A percentile compares a stretch with the other conserved stretches of the same genome.
Evolutionary conservation across 2,329 filamentous ascomycete species (phyloP).

Genomic region (Cryoendolithus antarcticus): DNA sequence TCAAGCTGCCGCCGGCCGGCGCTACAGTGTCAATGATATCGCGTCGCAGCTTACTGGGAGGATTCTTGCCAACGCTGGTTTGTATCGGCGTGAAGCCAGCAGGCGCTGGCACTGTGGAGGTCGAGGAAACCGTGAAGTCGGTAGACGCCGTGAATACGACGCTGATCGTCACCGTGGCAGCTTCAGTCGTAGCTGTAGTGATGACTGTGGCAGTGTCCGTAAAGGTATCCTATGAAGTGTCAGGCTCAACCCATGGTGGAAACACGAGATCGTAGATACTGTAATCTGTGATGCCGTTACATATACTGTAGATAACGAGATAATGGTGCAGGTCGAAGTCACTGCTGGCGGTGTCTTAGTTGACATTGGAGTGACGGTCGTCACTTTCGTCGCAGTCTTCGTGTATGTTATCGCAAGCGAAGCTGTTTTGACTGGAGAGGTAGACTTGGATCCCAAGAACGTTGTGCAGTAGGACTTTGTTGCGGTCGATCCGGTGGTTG

Average conservation of each 20-base stretch:
- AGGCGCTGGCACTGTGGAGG: not conserved
- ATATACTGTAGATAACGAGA: not conserved
- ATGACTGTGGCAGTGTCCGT: not conserved
- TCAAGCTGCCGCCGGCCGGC: not conserved
- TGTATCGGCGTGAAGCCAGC: not conserved
- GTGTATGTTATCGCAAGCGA: not conserved
- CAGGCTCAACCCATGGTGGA: not conserved
- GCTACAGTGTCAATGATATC: not conserved
- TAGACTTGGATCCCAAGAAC: not conserved
- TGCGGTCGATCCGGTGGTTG: not conserved
- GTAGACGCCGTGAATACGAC: not conserved
- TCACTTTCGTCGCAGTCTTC: not conserved
- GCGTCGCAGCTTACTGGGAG: not conserved
- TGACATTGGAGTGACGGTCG: not conserved
- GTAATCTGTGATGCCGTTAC: constrained; percentile 1
- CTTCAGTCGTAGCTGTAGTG: not conserved
- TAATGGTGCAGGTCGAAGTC: not conserved
- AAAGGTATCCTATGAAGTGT: not conserved
- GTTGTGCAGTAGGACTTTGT: constrained; percentile 1
- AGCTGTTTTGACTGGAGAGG: not conserved
- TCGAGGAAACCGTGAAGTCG: not conserved
- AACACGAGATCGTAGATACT: not conserved
- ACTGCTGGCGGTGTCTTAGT: not conserved
- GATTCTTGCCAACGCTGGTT: not conserved
- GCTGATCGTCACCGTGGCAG: not conserved